Evolutionary conservation across 1,284 basidiomycete genomes (phyloP), one percentile per base, ranked within the genome.

Genomic region (Phylloporus sp.): DNA sequence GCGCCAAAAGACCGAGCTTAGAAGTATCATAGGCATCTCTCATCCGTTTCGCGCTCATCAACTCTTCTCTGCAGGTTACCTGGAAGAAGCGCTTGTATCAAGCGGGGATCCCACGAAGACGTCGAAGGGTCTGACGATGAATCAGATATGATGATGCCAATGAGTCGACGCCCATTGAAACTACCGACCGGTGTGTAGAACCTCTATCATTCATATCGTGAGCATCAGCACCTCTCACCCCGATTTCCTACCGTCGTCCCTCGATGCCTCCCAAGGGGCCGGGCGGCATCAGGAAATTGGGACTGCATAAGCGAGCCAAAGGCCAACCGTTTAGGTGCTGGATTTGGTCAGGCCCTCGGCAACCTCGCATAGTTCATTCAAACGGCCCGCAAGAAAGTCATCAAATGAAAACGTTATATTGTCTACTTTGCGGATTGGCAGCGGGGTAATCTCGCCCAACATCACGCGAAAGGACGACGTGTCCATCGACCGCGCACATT

Each of bases 1-100:
- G 87, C 6, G 78, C 78, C 44, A 80, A 87, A 68, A 80, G 91
- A 68, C 78, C 74, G 91, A 92, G 72, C 76, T 93, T 69, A 79
- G 81, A 57, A 90, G 91, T 71, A 82, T 91, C 73, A 87, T 82
- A 80, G 86, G 91, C 91, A 76, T 60, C 34, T n/a, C 17, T 44
- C 37, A 49, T 60, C 62, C 46, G 46, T 64, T 49, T 50, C 63
- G 29, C 32, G 40, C 51, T 42, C 62, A 54, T 44, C 80, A 86
- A 15, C 76, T 89, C 26, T 28, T 73, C 31, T 50, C 28, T 1
- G 66, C 60, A 51, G 59, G 60, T 28, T 39, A 22, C 28, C 7
- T 31, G n/a, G n/a, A n/a, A n/a, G n/a, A n/a, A n/a, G n/a, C n/a
- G n/a, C n/a, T n/a, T n/a, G 77, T 0, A 8, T 52, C 29, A 61